Base-by-base conservation (phyloP, 352 stramenopile genomes). In the Thraustochytrium aureum region DNA sequence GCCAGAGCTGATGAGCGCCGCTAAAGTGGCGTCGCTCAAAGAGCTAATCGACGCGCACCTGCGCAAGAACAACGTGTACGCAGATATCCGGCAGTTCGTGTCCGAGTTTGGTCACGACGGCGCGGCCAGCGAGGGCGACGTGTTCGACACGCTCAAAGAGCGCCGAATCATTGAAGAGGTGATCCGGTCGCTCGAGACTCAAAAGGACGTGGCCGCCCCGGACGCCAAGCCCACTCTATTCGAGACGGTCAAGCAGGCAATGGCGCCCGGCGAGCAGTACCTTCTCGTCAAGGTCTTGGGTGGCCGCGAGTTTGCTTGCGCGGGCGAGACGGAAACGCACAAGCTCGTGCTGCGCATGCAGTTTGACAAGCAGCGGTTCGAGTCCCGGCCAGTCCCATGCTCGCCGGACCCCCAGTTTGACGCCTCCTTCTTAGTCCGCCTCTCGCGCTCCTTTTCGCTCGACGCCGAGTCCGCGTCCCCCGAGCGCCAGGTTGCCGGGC, bases 41-140 rank as follows among this genome's bases (percentile, higher is more conserved):
- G 37, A 75, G 12, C 69, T 79, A 35, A 79, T 79, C 54, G 69
- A 79, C 56, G 50, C 47, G 14, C 69, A 79, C 69, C 54, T 79
- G 1, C 50, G 69, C 6, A 79, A 67, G 41, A 74, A 45, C 52
- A 74, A 79, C 33, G 69, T 79, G 0, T 79, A 79, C 35, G 69
- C 41, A 26, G 69, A 79, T n/a, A 79, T 79, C 30, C 50, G 69
- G n/a, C 20, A 50, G 30, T 79, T 79, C 35, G 59, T 79, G 26
- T 45, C 69, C 12, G 69, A 33, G 20, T 61, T 79, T 45, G 6
- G n/a, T 14, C 26, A 20, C 1, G 6, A 64, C 5, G 69, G 4
- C 7, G 26, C 17, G 47, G 50, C 38, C 10, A 33, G 26, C 32
- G 12, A 74, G 5, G 26, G 20, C n/a, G 69, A 79, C 56, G 33